Conservation (phyloP, 257 asterid genomes). For the Plantago major region DNA sequence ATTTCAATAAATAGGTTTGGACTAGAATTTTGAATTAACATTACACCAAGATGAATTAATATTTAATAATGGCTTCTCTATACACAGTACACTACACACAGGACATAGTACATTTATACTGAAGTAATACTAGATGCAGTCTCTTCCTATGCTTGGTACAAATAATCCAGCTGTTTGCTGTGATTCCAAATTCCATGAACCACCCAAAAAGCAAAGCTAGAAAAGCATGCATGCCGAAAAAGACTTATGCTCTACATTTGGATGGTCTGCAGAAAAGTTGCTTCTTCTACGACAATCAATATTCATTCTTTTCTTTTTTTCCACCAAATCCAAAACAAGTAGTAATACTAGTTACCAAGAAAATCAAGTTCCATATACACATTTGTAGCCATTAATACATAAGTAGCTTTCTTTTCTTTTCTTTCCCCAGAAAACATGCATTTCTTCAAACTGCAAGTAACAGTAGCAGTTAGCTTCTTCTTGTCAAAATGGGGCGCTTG, state of each 20-base stretch:
- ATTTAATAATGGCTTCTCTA: too few relatives aligned
- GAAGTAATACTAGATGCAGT: too few relatives aligned
- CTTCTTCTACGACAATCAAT: background rate
- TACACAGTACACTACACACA: too few relatives aligned
- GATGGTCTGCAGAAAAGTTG: too few relatives aligned
- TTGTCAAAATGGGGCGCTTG: conserved; percentile 55
- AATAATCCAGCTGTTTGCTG: background rate
- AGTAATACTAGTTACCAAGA: background rate
- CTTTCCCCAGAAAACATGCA: background rate
- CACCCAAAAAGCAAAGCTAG: background rate
- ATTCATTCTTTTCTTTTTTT: background rate
- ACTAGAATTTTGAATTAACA: too few relatives aligned
- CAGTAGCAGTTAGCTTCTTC: too few relatives aligned
- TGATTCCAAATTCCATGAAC: background rate
- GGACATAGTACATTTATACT: too few relatives aligned
- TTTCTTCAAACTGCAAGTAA: background rate
- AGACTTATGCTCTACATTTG: background rate
- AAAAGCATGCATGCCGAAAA: background rate
- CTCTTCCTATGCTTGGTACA: background rate
- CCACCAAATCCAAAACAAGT: background rate
- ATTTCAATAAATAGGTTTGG: too few relatives aligned
- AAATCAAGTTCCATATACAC: background rate
- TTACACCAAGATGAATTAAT: too few relatives aligned
- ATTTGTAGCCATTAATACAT: background rate
- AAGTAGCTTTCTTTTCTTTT: too few relatives aligned